Evolutionary conservation across 441 rosid genomes (phyloP).

Genomic region (Gossypium davidsonii): DNA sequence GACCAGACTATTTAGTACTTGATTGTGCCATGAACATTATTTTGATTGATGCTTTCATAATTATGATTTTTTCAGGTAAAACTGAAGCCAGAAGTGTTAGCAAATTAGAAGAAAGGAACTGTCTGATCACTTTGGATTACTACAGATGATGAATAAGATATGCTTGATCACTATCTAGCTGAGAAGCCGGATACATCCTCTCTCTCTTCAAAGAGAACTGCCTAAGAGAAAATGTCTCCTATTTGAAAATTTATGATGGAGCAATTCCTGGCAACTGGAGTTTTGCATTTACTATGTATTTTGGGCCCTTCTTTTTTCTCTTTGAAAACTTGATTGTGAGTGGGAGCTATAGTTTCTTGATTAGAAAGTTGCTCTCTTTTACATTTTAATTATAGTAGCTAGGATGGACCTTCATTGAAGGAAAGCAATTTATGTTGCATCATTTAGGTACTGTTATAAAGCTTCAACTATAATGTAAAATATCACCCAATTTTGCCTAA

Average conservation of each 20-base stretch:
- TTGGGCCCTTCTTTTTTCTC: background rate
- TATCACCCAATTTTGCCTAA: background rate
- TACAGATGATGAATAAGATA: conserved; percentile 88
- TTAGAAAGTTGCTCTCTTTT: background rate
- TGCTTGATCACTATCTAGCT: conserved; percentile 88
- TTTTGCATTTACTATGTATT: background rate
- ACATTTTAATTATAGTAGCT: background rate
- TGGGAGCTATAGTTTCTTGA: conserved; percentile 7
- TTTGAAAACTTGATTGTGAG: background rate
- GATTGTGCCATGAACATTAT: background rate
- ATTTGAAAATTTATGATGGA: conserved; percentile 9
- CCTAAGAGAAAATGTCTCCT: conserved; percentile 9
- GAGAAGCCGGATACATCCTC: conserved; percentile 70
- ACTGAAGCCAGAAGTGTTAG: background rate
- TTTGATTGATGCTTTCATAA: background rate
- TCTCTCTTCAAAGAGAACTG: conserved; percentile 46
- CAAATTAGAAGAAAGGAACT: conserved; percentile 1
- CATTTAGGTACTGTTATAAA: conserved; percentile 1
- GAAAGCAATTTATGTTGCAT: background rate
- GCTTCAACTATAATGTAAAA: background rate
- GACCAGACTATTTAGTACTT: background rate
- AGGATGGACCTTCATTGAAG: background rate
- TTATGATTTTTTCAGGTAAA: background rate
- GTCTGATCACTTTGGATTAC: conserved; percentile 4
- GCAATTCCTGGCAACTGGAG: conserved; percentile 7